Evolutionary conservation across 257 asterid species (phyloP), one percentile per base, ranked within the genome.

Genomic region (Plantago elongata): DNA sequence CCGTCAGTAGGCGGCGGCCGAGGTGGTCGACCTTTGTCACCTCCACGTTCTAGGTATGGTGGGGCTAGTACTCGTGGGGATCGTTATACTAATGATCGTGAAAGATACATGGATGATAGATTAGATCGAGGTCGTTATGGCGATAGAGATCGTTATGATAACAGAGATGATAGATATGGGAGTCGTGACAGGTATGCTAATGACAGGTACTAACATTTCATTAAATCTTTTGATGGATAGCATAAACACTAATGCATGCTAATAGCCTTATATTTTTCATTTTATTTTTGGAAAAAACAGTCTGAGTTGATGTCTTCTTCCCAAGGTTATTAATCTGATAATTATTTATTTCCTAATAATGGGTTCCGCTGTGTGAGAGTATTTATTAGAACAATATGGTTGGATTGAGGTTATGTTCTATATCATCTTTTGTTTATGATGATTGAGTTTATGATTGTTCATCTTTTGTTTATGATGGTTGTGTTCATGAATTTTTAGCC

Each of bases 1-100:
- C 95, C 97, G 5, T 80, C 89, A 17, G 84, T 77, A 12, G 92
- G 86, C 51, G 95, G 95, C 60, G 85, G 91, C 11, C 78, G 96
- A 45, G 88, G 87, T 55, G 72, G 74, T 51, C 94, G 94, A 27
- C 83, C 95, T 7, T 65, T 87, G 68, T 73, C 97, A 8, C 89
- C 98, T 29, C 85, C 88, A 14, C 97, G 94, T 1, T 66, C 94
- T 47, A 83, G 87, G 86, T 87, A 79, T 75, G 87, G 81, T 51
- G 94, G 91, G 63, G 62, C 18, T 62, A 83, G 82, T 54, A 74
- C 78, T 64, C 94, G 86, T 45, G 99, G 82, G 16, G 99, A 93
- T 55, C 91, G 95, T 45, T 84, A 80, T 75, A 83, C 84, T 13
- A 90, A 72, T 66, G 94, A 81, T 62, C 95, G 95, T 55, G 97